These are phyloP conservation scores for Anisodus acutangulus DNA, from an alignment of 257 asterid species.

Conservation along the genomic window DNA sequence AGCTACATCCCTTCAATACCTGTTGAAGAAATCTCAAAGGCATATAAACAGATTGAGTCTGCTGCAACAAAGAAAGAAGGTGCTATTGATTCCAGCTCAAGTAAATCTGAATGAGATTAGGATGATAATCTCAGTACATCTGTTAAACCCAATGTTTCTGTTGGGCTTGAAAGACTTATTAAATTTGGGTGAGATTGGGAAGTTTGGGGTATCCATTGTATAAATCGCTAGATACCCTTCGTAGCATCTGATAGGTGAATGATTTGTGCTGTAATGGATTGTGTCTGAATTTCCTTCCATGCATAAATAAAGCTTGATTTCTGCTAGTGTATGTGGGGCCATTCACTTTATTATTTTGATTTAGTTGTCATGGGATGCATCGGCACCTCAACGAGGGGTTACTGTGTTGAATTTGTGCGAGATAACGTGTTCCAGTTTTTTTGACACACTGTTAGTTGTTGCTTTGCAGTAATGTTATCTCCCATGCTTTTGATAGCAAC, in stretches of 20 bases:
- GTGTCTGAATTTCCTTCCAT: not conserved
- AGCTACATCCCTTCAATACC: constrained; percentile 68
- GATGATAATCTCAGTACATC: not conserved
- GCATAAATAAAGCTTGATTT: not conserved
- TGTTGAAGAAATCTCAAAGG: constrained; percentile 66
- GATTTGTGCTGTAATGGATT: not conserved
- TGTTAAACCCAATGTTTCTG: not conserved
- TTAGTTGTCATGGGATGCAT: not conserved
- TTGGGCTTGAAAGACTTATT: not conserved
- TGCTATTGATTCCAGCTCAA: constrained; percentile 28
- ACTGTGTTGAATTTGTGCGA: not conserved
- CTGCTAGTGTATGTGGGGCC: not conserved
- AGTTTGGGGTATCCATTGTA: constrained; percentile 21
- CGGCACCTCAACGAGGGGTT: not conserved
- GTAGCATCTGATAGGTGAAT: not conserved
- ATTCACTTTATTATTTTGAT: not conserved
- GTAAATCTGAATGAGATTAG: constrained; percentile 47
- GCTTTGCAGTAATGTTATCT: no score
- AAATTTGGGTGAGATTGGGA: not conserved
- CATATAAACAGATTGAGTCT: constrained; percentile 64
- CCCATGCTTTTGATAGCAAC: not conserved
- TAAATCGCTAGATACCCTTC: not conserved
- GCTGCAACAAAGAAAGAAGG: constrained; percentile 53
- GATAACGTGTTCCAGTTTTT: not conserved
- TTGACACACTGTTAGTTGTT: no score